Percentiles rank a stretch among this genome's conserved stretches.
phyloP scores from a whole-genome alignment of 495 filamentous ascomycete species.

The Lophium mytilinum region DNA sequence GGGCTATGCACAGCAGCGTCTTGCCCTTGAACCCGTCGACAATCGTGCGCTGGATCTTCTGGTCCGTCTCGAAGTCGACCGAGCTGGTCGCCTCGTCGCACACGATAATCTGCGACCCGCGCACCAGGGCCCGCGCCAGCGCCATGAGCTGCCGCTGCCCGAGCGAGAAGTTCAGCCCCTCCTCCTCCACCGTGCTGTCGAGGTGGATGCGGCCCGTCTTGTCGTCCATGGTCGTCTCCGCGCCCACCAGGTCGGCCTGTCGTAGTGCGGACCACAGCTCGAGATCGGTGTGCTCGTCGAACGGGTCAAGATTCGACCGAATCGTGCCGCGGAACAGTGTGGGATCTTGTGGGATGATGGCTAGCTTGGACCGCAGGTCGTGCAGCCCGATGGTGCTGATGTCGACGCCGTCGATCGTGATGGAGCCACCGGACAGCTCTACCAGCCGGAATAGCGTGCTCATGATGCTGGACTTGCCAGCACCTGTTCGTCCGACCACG shows the following conservation, averaged over 20 bases:
- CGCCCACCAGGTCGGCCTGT: constrained; percentile 66
- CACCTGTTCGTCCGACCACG: constrained; percentile 87
- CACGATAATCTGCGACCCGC: constrained; percentile 82
- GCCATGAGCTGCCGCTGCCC: constrained; percentile 96
- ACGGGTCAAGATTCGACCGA: constrained; percentile 85
- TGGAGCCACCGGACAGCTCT: constrained; percentile 73
- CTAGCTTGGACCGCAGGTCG: constrained; percentile 77
- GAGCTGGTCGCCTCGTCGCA: constrained; percentile 91
- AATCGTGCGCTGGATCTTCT: constrained; percentile 90
- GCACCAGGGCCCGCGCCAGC: constrained; percentile 78
- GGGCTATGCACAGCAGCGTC: constrained; percentile 92
- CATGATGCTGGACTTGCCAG: constrained; percentile 94
- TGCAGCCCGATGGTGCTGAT: constrained; percentile 78
- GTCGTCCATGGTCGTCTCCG: constrained; percentile 40
- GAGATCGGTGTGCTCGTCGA: constrained; percentile 77
- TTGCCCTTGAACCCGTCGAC: constrained; percentile 76
- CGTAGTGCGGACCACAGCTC: constrained; percentile 82
- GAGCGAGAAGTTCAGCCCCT: constrained; percentile 92
- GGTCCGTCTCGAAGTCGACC: constrained; percentile 94
- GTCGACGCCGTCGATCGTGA: constrained; percentile 85
- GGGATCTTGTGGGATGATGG: constrained; percentile 95
- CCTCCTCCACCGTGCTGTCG: constrained; percentile 80
- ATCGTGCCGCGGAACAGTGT: constrained; percentile 91
- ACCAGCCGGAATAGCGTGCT: constrained; percentile 83
- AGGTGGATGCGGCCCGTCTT: constrained; percentile 61